Percentiles rank a stretch among this genome's conserved stretches.
Conservation (phyloP, 2,329 filamentous ascomycete genomes). For the Aspergillus fumigatus region DNA sequence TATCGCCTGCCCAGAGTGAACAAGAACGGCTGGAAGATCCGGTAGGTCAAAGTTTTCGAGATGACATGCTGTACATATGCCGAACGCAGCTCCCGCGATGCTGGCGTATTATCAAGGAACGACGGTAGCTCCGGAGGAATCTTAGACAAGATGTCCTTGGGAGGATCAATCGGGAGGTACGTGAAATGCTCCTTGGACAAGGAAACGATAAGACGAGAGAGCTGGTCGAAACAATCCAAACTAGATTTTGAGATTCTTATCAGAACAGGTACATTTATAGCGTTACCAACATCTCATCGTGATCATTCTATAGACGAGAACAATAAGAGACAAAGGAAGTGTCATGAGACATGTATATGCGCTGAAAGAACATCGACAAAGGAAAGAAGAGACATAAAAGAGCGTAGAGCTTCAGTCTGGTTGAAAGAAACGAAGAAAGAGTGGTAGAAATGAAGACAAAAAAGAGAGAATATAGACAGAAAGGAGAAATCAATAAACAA, state of each 20-base stretch:
- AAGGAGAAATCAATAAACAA: slow-evolving; percentile 1
- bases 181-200: slow-evolving; percentile 50
- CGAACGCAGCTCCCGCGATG: slow-evolving; percentile 49
- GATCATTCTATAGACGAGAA: slow-evolving; percentile 18
- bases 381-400: slow-evolving; percentile 9
- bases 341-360: slow-evolving; percentile 7
- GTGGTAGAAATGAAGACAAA: slow-evolving; percentile 6
- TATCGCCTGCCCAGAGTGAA: slow-evolving; percentile 52
- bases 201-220: slow-evolving; percentile 49
- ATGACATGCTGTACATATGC: slow-evolving; percentile 54
- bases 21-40: slow-evolving; percentile 55
- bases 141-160: slow-evolving; percentile 47
- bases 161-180: slow-evolving; percentile 48
- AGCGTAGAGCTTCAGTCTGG: slow-evolving; percentile 1
- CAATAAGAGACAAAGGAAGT: slow-evolving; percentile 13
- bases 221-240: slow-evolving; percentile 49
- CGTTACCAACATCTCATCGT: slow-evolving; percentile 27
- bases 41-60: slow-evolving; percentile 52
- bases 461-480: slow-evolving; percentile 9
- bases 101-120: slow-evolving; percentile 50
- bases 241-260: slow-evolving; percentile 38
- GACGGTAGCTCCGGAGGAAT: slow-evolving; percentile 51
- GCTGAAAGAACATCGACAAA: slow-evolving; percentile 1
- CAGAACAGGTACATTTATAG: slow-evolving; percentile 43
- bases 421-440: slow-evolving; percentile 1